phyloP scores from a whole-genome alignment of 1,139 yeast genomes.

The Hyphopichia khmerensis region DNA sequence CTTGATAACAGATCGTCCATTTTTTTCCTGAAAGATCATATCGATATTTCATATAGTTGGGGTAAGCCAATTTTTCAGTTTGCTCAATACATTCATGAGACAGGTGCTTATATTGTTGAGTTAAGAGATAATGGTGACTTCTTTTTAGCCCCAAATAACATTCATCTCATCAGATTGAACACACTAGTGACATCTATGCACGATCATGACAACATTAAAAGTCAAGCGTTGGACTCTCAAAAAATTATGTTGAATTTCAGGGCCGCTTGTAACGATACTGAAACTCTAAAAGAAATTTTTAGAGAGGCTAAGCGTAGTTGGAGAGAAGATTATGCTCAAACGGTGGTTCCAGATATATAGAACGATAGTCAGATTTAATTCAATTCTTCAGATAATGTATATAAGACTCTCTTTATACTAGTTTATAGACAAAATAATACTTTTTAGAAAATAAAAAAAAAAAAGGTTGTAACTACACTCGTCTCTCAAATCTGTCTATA shows the following conservation, averaged over 20 bases:
- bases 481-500: neutral
- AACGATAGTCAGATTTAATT: neutral
- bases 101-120: slow-evolving; percentile 90
- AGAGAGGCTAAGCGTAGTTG: slow-evolving; percentile 55
- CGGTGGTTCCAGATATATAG: slow-evolving; percentile 1
- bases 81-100: slow-evolving; percentile 85
- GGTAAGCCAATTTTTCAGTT: slow-evolving; percentile 80
- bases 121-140: slow-evolving; percentile 78
- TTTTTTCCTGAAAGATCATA: slow-evolving; percentile 52
- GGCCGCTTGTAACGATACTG: slow-evolving; percentile 56
- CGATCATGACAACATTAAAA: slow-evolving; percentile 28
- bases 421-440: neutral
- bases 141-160: slow-evolving; percentile 78
- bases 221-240: slow-evolving; percentile 58
- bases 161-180: slow-evolving; percentile 66
- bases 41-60: slow-evolving; percentile 80
- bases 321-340: slow-evolving; percentile 28
- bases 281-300: slow-evolving; percentile 50
- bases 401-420: neutral
- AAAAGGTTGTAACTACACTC: too few relatives aligned
- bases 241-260: slow-evolving; percentile 69
- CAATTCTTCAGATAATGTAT: neutral
- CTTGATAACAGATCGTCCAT: slow-evolving; percentile 78
- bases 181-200: slow-evolving; percentile 24
- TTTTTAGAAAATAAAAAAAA: too few relatives aligned